phyloP scores from a whole-genome alignment of 192 early-diverging fungal species.

The Chytriomyces hyalinus region DNA sequence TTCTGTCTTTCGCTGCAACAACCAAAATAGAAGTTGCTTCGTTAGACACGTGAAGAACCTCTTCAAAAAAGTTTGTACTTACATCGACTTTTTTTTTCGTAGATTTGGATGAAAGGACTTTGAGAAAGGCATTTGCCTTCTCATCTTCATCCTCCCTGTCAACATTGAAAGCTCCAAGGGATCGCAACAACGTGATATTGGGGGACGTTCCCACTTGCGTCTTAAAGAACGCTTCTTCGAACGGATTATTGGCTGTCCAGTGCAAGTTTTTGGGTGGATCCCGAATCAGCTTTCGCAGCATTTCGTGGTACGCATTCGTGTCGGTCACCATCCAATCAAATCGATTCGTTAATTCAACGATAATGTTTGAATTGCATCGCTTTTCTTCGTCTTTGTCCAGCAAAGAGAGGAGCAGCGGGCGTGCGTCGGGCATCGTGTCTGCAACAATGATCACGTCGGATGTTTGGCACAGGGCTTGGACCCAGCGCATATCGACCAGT shows the following conservation, averaged over 20 bases:
- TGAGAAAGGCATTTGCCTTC: neutral
- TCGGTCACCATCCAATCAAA: conserved; percentile 30
- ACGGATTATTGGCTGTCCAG: conserved; percentile 33
- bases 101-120: neutral
- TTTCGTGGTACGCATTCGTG: conserved; percentile 2
- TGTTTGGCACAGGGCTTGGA: neutral
- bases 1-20: neutral
- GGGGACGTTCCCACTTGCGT: conserved; percentile 1
- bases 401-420: conserved; percentile 11
- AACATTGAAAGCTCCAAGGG: conserved; percentile 21
- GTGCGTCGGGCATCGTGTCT: conserved; percentile 34
- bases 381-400: neutral
- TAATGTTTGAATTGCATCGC: conserved; percentile 14
- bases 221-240: conserved; percentile 16
- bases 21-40: too few relatives aligned
- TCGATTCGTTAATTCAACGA: conserved; percentile 34
- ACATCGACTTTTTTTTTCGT: neutral
- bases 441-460: conserved; percentile 29
- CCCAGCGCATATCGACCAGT: conserved; percentile 25
- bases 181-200: conserved; percentile 16
- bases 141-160: neutral
- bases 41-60: too few relatives aligned
- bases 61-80: too few relatives aligned
- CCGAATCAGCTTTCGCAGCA: conserved; percentile 8
- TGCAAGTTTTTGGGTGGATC: conserved; percentile 16